Base-by-base conservation (phyloP, 169 alveolate species). In the Plasmodium gaboni region DNA sequence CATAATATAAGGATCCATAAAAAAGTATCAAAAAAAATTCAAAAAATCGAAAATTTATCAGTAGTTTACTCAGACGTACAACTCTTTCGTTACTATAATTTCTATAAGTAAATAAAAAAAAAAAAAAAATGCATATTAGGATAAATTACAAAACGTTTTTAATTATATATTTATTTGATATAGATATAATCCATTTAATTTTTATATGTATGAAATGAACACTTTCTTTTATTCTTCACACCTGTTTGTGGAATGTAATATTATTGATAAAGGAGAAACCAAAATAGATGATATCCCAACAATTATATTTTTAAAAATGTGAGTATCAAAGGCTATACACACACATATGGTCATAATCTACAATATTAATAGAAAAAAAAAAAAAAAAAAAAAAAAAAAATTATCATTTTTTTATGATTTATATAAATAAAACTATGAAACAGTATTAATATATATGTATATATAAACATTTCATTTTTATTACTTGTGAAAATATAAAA, bases 291-390 rank as follows among this genome's bases (percentile, higher is more conserved):
- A 80, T 57, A 80, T 80, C 4, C 90, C 90, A n/a, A 80, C 59
- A 80, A 80, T 80, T 67, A 80, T 80, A 63, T 80, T 80, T 80
- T 80, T 80, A 68, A 80, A 80, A 80, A 80, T 80, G 63, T 69
- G 90, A 4, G 83, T 80, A 69, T 80, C 90, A 50, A 80, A 80
- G 42, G 90, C 90, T 17, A 80, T 80, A 72, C 90, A 61, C 32
- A 80, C 83, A 50, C 90, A 80, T 80, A 80, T 80, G 13, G 90
- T 80, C 90, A 80, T 53, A 67, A 80, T 68, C 90, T 80, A 67
- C 69, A 64, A 17, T 8, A 17, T 32, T 32, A 1, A 26, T 26
- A 1, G 4, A 26, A 1, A 26, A 26, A 26, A 2, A 1, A 26
- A 26, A 26, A 1, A 32, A 32, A 32, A 61, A 38, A n/a, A 22